phyloP scores from a whole-genome alignment of 768 basidiomycete genomes.

The Suillus occidentalis region DNA sequence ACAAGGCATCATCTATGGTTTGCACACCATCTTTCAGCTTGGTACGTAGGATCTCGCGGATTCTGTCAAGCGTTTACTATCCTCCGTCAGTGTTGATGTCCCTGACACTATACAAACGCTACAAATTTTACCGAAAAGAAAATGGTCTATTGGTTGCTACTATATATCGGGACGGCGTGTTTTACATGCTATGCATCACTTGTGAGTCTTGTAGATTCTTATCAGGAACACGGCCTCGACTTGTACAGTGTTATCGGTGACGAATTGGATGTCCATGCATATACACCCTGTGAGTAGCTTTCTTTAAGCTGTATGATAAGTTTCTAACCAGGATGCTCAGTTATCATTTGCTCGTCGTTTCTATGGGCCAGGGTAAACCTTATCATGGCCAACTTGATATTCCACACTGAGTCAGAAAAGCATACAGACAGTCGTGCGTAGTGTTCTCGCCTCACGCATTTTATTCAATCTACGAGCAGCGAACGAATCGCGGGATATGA shows the following conservation, averaged over 20 bases:
- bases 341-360: neutral
- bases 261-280: neutral
- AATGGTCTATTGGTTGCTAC: neutral
- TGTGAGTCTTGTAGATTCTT: neutral
- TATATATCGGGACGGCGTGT: neutral
- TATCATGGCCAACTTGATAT: neutral
- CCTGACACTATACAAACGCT: neutral
- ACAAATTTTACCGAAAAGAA: neutral
- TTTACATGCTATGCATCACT: neutral
- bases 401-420: neutral
- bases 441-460: slow-evolving; percentile 11
- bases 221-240: neutral
- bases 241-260: neutral
- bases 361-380: neutral
- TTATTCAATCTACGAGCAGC: slow-evolving; percentile 11
- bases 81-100: neutral
- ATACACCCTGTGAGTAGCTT: neutral
- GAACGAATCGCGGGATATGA: neutral
- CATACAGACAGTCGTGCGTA: slow-evolving; percentile 4
- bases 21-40: neutral
- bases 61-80: neutral
- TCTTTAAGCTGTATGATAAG: neutral
- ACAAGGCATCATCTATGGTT: neutral
- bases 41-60: neutral
- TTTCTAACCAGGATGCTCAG: neutral